Base-by-base conservation (phyloP, 2,329 filamentous ascomycete genomes). In the Alternaria triticimaculans region DNA sequence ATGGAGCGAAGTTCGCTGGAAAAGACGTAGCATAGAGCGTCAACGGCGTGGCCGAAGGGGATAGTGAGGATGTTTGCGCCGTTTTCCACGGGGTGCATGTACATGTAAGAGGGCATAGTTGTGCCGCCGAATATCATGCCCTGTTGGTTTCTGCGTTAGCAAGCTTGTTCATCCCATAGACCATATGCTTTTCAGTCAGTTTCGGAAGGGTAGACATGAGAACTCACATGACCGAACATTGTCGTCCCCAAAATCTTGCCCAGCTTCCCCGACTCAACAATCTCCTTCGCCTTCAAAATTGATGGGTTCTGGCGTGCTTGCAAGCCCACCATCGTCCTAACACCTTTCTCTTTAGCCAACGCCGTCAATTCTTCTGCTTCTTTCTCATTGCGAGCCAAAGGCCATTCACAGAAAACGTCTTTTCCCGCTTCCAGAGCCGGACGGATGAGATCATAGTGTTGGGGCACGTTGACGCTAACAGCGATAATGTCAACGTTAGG, bases 381-480 rank as follows among this genome's bases (percentile, higher is more conserved):
- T 1, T 72, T 64, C 2, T 81, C 56, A 45, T 80, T 83, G 4
- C 78, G 74, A 0, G 76, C 84, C 1, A 85, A 75, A 4, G 83
- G 85, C 84, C 84, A 85, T 67, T 87, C 85, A n/a, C 82, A 79
- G 59, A 83, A 86, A 12, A 84, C 79, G 46, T 83, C 77, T 50
- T 77, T 78, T 5, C 72, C 71, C 5, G 82, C 81, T 51, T 79
- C 72, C 4, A 87, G 67, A 10, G 79, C 80, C 2, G 83, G 82
- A 45, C 78, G 80, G 11, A 82, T 76, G 14, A 83, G 69, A 9
- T 70, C 62, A 60, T 82, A 83, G 61, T 86, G 84, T 20, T 77
- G 73, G 11, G 78, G 79, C 4, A 86, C 82, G 5, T 80, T 77
- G 15, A 84, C 82, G 56, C 76, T 78, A 59, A 82, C 78, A 53